A percentile compares a stretch with the other conserved stretches of the same genome.
Evolutionary conservation across 768 basidiomycete genomes (phyloP).

Genomic region (Trametopsis cervina): DNA sequence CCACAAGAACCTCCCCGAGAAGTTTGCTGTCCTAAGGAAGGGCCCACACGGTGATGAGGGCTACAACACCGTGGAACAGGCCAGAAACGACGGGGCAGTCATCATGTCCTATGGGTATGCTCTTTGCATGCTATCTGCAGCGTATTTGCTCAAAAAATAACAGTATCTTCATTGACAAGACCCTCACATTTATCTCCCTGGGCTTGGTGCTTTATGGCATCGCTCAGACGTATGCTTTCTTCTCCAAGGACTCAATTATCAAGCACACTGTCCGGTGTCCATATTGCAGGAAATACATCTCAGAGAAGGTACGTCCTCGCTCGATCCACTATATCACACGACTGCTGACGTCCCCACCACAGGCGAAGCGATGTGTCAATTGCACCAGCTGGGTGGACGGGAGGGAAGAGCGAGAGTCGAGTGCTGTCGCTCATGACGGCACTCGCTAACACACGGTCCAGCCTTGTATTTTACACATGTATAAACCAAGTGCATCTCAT

Average conservation of each 20-base stretch:
- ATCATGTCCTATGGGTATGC: conserved; percentile 27
- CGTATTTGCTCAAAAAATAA: background rate
- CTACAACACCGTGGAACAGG: conserved; percentile 39
- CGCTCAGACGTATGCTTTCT: conserved; percentile 29
- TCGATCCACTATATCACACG: too few species aligned
- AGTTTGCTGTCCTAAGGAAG: conserved; percentile 32
- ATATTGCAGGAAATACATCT: conserved; percentile 38
- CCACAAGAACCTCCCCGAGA: conserved; percentile 35
- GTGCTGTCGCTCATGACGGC: conserved; percentile 4
- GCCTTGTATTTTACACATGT: too few species aligned
- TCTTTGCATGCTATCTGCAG: background rate
- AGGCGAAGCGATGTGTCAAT: conserved; percentile 35
- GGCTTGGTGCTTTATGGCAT: conserved; percentile 32
- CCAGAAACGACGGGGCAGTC: conserved; percentile 38
- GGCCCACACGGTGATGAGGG: conserved; percentile 25
- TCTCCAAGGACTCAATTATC: conserved; percentile 37
- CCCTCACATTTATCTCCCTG: conserved; percentile 33
- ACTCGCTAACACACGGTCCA: too few species aligned
- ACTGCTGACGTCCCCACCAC: background rate
- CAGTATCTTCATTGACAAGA: conserved; percentile 29
- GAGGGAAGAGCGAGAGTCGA: conserved; percentile 30
- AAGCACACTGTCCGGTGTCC: conserved; percentile 32
- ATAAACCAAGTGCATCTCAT: background rate
- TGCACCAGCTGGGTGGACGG: conserved; percentile 39
- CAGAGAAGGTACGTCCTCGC: conserved; percentile 33